Percentiles rank a stretch among this genome's conserved stretches.
Conservation (phyloP, 2,329 filamentous ascomycete genomes). For the Penicillium decumbens region DNA sequence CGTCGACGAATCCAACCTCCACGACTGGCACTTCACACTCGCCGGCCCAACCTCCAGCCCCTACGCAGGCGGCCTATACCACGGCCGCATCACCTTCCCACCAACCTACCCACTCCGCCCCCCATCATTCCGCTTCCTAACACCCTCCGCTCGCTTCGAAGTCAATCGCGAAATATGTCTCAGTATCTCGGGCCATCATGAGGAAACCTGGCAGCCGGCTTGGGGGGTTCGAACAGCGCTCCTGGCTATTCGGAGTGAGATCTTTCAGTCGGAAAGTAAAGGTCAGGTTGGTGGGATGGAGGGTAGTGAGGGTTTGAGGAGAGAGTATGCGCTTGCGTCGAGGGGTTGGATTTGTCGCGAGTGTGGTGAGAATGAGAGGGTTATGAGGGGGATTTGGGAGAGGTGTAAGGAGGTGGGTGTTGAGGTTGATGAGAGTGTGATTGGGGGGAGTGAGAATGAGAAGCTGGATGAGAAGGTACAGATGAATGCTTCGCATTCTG, state of each 20-base stretch:
- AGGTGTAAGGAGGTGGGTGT: slow-evolving; percentile 33
- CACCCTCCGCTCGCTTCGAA: slow-evolving; percentile 87
- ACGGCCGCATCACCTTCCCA: slow-evolving; percentile 89
- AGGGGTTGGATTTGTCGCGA: slow-evolving; percentile 61
- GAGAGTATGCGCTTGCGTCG: slow-evolving; percentile 64
- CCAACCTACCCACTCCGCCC: slow-evolving; percentile 86
- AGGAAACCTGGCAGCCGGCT: slow-evolving; percentile 97
- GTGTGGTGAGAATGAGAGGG: slow-evolving; percentile 58
- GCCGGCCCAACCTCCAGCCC: slow-evolving; percentile 68
- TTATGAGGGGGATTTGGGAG: slow-evolving; percentile 32
- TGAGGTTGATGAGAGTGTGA: slow-evolving; percentile 31
- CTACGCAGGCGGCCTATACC: slow-evolving; percentile 80
- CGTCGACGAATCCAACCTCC: slow-evolving; percentile 75
- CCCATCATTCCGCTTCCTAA: slow-evolving; percentile 92
- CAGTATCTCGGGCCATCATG: slow-evolving; percentile 88
- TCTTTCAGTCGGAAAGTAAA: slow-evolving; percentile 86
- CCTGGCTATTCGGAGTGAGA: slow-evolving; percentile 65
- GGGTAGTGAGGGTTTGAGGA: slow-evolving; percentile 62
- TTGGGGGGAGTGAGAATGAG: slow-evolving; percentile 24
- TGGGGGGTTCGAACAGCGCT: slow-evolving; percentile 94
- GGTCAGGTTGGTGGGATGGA: slow-evolving; percentile 91
- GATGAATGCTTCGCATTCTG: not conserved
- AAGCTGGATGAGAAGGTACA: slow-evolving; percentile 3
- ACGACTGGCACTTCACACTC: slow-evolving; percentile 99
- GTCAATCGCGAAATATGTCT: slow-evolving; percentile 96